Percentiles rank a stretch among this genome's conserved stretches.
These are phyloP conservation scores for Annona squamosa DNA, from an alignment of 164 flowering plant species.

Conservation along the genomic window DNA sequence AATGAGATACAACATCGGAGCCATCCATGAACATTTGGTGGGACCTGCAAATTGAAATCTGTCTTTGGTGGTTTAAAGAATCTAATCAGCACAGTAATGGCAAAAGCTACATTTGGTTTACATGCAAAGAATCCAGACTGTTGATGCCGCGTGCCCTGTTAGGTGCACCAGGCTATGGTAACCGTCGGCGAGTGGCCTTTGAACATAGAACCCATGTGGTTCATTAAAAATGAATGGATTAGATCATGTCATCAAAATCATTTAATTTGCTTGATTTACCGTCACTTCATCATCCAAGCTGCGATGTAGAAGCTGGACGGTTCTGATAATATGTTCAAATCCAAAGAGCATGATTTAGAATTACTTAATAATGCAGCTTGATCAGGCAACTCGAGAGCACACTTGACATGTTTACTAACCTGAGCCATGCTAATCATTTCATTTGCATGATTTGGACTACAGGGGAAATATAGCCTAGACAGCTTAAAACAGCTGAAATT, in stretches of 20 bases:
- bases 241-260: background rate
- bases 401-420: no score
- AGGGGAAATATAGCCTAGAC: no score
- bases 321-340: background rate
- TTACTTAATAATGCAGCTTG: background rate
- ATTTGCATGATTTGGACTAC: no score
- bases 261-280: background rate
- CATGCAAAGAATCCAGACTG: background rate
- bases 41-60: background rate
- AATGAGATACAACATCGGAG: background rate
- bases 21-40: background rate
- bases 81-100: background rate
- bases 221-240: background rate
- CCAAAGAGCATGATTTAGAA: background rate
- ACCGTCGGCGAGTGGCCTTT: background rate
- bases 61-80: background rate
- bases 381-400: no score
- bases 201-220: background rate
- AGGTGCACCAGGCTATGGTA: background rate
- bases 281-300: background rate
- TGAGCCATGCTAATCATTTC: no score
- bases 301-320: background rate
- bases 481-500: no score
- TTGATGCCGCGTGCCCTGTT: background rate
- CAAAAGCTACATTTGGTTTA: background rate